Base-by-base conservation (phyloP, 2,329 filamentous ascomycete genomes). In the Fusarium concolor region DNA sequence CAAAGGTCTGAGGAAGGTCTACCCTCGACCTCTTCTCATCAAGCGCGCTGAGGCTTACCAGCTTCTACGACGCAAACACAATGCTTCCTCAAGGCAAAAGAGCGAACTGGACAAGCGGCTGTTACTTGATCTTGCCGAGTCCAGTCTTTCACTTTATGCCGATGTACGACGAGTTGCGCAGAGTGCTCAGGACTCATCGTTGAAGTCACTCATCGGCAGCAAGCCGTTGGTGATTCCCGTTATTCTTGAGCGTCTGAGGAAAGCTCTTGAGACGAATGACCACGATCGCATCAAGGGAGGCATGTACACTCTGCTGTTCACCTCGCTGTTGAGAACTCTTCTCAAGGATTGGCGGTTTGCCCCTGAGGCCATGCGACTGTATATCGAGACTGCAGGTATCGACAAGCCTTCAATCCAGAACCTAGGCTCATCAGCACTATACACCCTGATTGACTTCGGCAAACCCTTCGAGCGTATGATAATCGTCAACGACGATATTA, bases 151-250 rank as follows among this genome's bases (percentile, higher is more conserved):
- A 0, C 83, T 93, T 6, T 99, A 99, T 76, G 96, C 96, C 0
- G 96, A 99, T 76, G 96, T 98, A 51, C 91, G 96, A n/a, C 88
- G 94, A 31, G 94, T 94, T 53, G 96, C 96, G 4, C 96, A 99
- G 77, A 91, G 90, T 63, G 93, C 96, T 0, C 92, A 93, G 57
- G 96, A 99, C 78, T 96, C 96, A 1, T 96, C 96, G 1, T 86
- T 98, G 31, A 97, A 97, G 81, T 92, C 92, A 28, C 86, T 99
- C 14, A 91, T 97, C 70, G 96, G 94, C 2, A 92, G 94, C 22
- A 90, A 94, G 56, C 90, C 94, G 2, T 84, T 98, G 7, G 92
- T 99, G 41, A 96, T 99, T 17, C 94, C 95, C 0, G 89, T 91
- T n/a, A 85, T 99, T 28, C 84, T 99, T 14, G 86, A 91, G 43